Percentiles rank a stretch among this genome's conserved stretches.
Evolutionary conservation across 2,329 filamentous ascomycete species (phyloP).

Genomic region (Ophiobolus disseminans): DNA sequence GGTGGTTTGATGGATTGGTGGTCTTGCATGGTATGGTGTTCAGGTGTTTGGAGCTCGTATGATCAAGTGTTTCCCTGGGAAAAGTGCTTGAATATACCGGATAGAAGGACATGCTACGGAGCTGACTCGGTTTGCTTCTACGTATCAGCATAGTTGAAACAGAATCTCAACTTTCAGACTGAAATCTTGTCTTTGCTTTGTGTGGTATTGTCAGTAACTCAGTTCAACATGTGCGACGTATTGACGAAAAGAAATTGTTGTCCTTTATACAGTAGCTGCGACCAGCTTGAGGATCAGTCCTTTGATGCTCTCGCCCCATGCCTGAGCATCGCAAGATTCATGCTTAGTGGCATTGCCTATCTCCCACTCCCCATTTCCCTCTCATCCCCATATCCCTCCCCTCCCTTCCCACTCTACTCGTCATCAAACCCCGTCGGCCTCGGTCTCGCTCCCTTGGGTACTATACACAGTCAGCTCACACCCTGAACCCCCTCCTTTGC

Average conservation of each 20-base stretch:
- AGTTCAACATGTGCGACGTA: not conserved
- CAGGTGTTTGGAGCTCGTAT: no score
- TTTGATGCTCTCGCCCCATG: not conserved
- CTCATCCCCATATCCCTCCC: not conserved
- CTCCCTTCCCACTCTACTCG: conserved; percentile 21
- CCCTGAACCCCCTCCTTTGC: not conserved
- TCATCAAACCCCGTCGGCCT: conserved; percentile 58
- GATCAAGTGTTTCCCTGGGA: no score
- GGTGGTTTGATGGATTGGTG: no score
- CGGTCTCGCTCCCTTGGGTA: conserved; percentile 56
- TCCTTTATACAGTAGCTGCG: conserved; percentile 33
- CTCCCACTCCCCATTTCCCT: conserved; percentile 2
- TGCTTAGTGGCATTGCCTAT: not conserved
- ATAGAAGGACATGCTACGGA: no score
- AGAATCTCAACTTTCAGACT: not conserved
- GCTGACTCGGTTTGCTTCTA: not conserved
- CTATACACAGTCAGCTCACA: conserved; percentile 34
- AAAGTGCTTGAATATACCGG: no score
- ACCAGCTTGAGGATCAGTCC: not conserved
- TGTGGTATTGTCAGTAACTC: not conserved
- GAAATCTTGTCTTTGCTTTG: not conserved
- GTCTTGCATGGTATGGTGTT: no score
- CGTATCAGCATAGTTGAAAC: not conserved
- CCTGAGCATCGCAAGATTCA: not conserved
- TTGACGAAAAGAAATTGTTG: not conserved